These are phyloP conservation scores for Trichoderma pleuroti DNA, from an alignment of 2,329 filamentous ascomycete species.

Conservation along the genomic window DNA sequence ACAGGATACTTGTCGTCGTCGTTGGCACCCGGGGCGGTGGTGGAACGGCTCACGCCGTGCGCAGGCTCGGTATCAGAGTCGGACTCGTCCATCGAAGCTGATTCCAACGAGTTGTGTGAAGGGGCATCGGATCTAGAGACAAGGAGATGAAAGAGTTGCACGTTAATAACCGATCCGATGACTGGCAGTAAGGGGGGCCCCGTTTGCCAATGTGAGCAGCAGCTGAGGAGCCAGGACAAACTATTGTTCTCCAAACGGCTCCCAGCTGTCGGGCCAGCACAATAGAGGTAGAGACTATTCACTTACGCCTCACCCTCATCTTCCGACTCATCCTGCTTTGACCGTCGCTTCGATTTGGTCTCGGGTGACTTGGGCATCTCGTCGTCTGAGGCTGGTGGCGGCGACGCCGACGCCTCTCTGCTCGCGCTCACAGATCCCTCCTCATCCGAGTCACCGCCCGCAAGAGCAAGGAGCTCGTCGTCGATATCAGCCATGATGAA, in stretches of 20 bases:
- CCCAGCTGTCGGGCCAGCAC: neutral
- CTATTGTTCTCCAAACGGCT: neutral
- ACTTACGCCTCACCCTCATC: constrained; percentile 59
- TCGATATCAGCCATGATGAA: constrained; percentile 82
- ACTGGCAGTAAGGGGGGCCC: neutral
- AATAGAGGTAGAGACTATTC: constrained; percentile 5
- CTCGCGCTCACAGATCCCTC: constrained; percentile 53
- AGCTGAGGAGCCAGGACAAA: neutral
- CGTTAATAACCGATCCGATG: constrained; percentile 19
- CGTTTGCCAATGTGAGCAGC: neutral
- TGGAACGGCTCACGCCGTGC: constrained; percentile 36
- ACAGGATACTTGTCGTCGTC: constrained; percentile 73
- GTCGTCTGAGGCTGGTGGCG: constrained; percentile 35
- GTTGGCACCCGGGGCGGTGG: constrained; percentile 46
- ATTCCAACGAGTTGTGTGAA: constrained; percentile 71
- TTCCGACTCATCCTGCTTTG: constrained; percentile 45
- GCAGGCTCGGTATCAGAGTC: constrained; percentile 58
- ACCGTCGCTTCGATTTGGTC: constrained; percentile 50
- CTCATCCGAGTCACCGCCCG: constrained; percentile 69
- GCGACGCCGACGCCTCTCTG: constrained; percentile 54
- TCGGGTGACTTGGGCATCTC: constrained; percentile 31
- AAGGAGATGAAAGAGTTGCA: neutral
- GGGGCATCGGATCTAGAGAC: constrained; percentile 59
- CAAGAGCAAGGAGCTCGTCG: constrained; percentile 88
- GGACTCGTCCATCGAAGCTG: constrained; percentile 86